Base-by-base conservation (phyloP, 441 rosid species). In the Melastoma candidum region DNA sequence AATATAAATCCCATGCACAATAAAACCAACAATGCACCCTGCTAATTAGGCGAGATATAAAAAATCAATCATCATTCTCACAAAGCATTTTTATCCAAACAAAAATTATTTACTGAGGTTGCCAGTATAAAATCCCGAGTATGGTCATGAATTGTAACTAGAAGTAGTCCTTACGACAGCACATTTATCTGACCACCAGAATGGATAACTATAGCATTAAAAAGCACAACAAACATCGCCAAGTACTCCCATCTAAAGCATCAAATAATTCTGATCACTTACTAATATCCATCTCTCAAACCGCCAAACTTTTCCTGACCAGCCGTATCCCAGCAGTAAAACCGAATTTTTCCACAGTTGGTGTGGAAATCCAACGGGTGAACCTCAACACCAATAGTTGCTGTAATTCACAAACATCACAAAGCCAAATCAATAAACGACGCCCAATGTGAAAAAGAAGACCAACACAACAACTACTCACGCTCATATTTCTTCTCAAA, bases 361-460 rank as follows among this genome's bases (percentile, higher is more conserved):
- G 86, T 80, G 69, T 74, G 78, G 79, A 83, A 80, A 48, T 78
- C 87, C 65, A 76, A 53, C 4, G 90, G 90, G 56, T 80, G 90
- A 67, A 83, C 90, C 72, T 80, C 90, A 48, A 83, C 90, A 59
- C 87, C 90, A 57, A 83, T 83, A 11, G 90, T 83, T 44, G 90
- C 90, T 83, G 57, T 47, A 14, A 2, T 12, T 26, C 26, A 22
- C 60, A 52, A 46, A 29, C 22, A 55, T 0, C 4, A 11, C 27
- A 12, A 14, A 50, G 26, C 41, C n/a, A 60, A 45, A 57, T 32
- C 13, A 54, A 49, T 29, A 44, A 0, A 29, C 2, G 22, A 11
- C n/a, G 1, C 11, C n/a, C 3, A 1, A 10, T 29, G 11, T 11
- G 4, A 54, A 3, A 17, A 13, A 51, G 50, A 41, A 17, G 32